A percentile compares a stretch with the other conserved stretches of the same genome.
Conservation (phyloP, 2,329 filamentous ascomycete species). For the Phyllosticta citriasiana region DNA sequence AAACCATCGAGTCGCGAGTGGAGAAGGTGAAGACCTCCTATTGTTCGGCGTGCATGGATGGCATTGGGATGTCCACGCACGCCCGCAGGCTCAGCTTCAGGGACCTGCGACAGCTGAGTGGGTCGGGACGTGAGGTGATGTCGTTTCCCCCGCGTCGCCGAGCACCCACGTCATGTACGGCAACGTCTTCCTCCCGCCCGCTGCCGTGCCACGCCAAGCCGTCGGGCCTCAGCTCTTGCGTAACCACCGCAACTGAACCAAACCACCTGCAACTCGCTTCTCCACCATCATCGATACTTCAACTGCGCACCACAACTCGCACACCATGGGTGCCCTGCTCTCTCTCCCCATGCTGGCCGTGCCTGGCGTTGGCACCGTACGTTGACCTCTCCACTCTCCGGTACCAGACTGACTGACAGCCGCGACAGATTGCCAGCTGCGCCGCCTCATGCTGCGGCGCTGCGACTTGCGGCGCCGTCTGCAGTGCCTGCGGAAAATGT, state of each 20-base stretch:
- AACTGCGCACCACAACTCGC: not conserved
- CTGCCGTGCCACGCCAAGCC: not conserved
- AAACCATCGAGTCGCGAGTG: not conserved
- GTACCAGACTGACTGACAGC: conserved; percentile 18
- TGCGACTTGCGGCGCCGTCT: conserved; percentile 91
- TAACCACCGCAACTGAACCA: conserved; percentile 1
- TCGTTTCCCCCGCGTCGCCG: not conserved
- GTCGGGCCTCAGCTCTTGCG: not conserved
- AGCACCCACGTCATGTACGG: not conserved
- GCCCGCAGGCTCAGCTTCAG: not conserved
- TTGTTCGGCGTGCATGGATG: not conserved
- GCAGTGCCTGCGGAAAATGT: conserved; percentile 91
- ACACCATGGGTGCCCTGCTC: conserved; percentile 75
- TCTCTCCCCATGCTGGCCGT: conserved; percentile 83
- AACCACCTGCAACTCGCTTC: not conserved
- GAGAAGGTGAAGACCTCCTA: not conserved
- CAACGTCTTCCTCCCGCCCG: not conserved
- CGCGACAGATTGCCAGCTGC: conserved; percentile 58
- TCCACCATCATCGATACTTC: conserved; percentile 12
- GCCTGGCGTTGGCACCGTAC: conserved; percentile 75
- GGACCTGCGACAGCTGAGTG: not conserved
- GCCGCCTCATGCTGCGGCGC: conserved; percentile 91
- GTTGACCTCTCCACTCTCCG: conserved; percentile 25
- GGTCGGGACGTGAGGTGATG: not conserved
- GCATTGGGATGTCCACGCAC: not conserved